Base-by-base conservation (phyloP, 106 monocot genomes). In the Acorus gramineus region DNA sequence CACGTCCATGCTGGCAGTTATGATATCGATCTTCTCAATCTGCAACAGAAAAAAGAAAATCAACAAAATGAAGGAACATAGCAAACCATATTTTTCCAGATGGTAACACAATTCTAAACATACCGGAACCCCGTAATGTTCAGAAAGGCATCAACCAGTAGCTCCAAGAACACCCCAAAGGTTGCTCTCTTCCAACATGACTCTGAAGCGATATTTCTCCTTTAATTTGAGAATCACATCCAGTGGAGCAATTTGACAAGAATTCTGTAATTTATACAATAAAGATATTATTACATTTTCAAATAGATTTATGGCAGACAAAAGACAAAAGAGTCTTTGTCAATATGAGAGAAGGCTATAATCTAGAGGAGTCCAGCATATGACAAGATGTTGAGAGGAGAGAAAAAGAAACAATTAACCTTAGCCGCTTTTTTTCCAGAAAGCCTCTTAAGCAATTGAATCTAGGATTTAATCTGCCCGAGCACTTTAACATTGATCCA, bases 11-110 rank as follows among this genome's bases (percentile, higher is more conserved):
- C 83, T 78, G 51, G 96, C 87, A 8, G 96, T 98, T 60, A 98
- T 98, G 61, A 91, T 98, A 74, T 98, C 96, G 70, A 98, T 85
- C 66, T 98, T 98, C 45, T 88, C 87, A 76, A 91, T 73, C 91
- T 98, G 67, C 63, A 78, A 9, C 28, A 49, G 48, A 8, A 69
- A n/a, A 49, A 14, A 7, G 50, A 51, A 49, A 12, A 58, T 12
- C 28, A 42, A 52, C 28, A 59, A 59, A 59, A 7, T 1, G 0
- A 2, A 59, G 14, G 11, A 48, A 50, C 11, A 42, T 7, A 46
- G 43, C 13, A 54, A 59, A 42, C 11, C 8, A 49, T 54, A 69
- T 11, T 51, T 48, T 14, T 43, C 11, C 59, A 13, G 47, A 4
- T 47, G 65, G 3, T n/a, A 46, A 49, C 28, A 44, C 8, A 58